A percentile compares a stretch with the other conserved stretches of the same genome.
phyloP scores from a whole-genome alignment of 352 stramenopile genomes.

The Halophytophthora batemanensis region DNA sequence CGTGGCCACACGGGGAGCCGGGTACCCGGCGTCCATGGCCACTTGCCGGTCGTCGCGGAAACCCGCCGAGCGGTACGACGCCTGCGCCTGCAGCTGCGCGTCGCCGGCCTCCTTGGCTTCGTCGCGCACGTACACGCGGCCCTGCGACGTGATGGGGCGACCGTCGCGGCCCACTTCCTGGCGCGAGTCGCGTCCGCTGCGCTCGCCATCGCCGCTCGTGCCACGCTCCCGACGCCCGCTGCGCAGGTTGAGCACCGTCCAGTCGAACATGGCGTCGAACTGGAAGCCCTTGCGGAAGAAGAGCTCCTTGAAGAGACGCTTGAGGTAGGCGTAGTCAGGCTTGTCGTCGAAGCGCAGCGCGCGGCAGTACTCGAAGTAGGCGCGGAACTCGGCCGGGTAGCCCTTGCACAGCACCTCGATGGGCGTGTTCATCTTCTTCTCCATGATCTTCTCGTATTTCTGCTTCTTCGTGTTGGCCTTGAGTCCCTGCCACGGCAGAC shows the following conservation, averaged over 20 bases:
- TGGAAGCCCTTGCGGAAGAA: conserved; percentile 99
- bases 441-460: conserved; percentile 99
- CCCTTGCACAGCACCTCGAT: conserved; percentile 93
- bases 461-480: conserved; percentile 94
- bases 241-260: conserved; percentile 93
- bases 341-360: conserved; percentile 87
- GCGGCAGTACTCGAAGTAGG: conserved; percentile 95
- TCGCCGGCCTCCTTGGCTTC: conserved; percentile 59
- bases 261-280: conserved; percentile 99
- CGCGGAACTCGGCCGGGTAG: conserved; percentile 95
- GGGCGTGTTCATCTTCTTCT: conserved; percentile 97
- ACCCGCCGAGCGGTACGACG: conserved; percentile 53
- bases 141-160: conserved; percentile 53
- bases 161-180: conserved; percentile 44
- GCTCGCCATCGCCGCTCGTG: conserved; percentile 59
- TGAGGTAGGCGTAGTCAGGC: conserved; percentile 88
- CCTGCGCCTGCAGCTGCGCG: conserved; percentile 39
- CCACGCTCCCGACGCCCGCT: conserved; percentile 63
- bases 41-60: conserved; percentile 52
- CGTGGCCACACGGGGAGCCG: conserved; percentile 60
- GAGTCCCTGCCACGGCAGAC: conserved; percentile 97
- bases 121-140: conserved; percentile 63
- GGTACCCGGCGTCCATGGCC: conserved; percentile 48
- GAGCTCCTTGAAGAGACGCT: conserved; percentile 98
- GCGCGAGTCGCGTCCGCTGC: conserved; percentile 57